Conservation (phyloP, 257 asterid species). For the Forsythia viridissima region DNA sequence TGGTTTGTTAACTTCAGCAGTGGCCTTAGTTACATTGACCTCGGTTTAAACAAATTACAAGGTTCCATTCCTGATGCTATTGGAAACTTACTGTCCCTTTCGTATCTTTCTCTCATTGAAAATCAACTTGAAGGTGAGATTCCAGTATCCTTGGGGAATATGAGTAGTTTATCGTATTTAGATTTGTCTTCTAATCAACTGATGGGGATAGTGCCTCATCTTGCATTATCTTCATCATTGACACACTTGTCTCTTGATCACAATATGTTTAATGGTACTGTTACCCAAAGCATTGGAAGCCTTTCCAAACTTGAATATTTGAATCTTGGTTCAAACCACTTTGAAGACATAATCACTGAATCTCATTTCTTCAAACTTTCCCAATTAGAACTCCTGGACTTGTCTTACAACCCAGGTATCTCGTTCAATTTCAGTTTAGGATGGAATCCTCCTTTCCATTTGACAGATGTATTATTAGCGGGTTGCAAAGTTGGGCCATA, state of each 20-base stretch:
- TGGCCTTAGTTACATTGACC: background rate
- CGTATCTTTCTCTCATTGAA: no score
- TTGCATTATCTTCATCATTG: background rate
- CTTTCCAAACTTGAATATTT: constrained; percentile 7
- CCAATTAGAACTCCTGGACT: background rate
- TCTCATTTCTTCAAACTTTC: background rate
- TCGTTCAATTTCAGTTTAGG: background rate
- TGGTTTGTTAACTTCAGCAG: constrained; percentile 16
- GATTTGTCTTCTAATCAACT: constrained; percentile 7
- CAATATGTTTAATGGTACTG: constrained; percentile 7
- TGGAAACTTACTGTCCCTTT: no score
- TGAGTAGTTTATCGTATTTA: background rate
- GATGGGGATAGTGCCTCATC: background rate
- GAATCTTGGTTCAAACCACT: constrained; percentile 10
- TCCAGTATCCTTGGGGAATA: background rate
- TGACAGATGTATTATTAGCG: rapidly evolving
- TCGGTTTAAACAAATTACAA: background rate
- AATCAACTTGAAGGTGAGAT: background rate
- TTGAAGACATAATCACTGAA: constrained; percentile 5
- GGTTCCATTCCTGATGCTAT: background rate
- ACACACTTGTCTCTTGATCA: background rate
- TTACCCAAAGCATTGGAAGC: background rate
- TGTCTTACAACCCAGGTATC: background rate
- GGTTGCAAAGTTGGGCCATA: background rate
- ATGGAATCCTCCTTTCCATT: background rate